A percentile compares a stretch with the other conserved stretches of the same genome.
phyloP scores from a whole-genome alignment of 75 land plant species.

The Selaginella tamariscina region DNA sequence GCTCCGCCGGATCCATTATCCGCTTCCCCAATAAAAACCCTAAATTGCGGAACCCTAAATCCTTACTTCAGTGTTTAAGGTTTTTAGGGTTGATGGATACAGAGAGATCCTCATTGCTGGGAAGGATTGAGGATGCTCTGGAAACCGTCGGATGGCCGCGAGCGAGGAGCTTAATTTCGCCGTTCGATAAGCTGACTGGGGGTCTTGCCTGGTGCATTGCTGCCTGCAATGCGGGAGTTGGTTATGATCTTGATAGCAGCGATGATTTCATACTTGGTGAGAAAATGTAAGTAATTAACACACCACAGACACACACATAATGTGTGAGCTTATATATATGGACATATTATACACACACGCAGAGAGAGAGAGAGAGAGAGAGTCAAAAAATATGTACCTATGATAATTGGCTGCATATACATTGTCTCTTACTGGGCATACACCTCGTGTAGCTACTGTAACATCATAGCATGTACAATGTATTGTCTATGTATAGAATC shows the following conservation, averaged over 20 bases:
- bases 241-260: constrained; percentile 23
- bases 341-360: constrained; percentile 4
- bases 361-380: neutral
- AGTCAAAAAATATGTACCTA: too few species aligned
- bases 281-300: constrained; percentile 19
- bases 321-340: neutral
- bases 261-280: constrained; percentile 25
- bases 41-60: neutral
- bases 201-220: constrained; percentile 45
- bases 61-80: neutral
- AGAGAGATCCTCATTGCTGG: constrained; percentile 13
- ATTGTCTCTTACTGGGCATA: too few species aligned
- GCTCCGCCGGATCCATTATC: constrained; percentile 48
- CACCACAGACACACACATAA: neutral
- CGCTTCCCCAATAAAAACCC: too few species aligned
- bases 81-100: constrained; percentile 1
- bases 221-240: constrained; percentile 32
- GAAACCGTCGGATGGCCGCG: constrained; percentile 32
- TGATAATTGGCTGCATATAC: too few species aligned
- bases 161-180: constrained; percentile 24
- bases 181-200: constrained; percentile 39
- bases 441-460: too few species aligned
- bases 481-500: too few species aligned
- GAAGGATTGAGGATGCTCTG: constrained; percentile 25
- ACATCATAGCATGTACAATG: too few species aligned